Evolutionary conservation across 2,329 filamentous ascomycete species (phyloP), one percentile per base, ranked within the genome.

Genomic region (Akanthomyces dipterigenus): DNA sequence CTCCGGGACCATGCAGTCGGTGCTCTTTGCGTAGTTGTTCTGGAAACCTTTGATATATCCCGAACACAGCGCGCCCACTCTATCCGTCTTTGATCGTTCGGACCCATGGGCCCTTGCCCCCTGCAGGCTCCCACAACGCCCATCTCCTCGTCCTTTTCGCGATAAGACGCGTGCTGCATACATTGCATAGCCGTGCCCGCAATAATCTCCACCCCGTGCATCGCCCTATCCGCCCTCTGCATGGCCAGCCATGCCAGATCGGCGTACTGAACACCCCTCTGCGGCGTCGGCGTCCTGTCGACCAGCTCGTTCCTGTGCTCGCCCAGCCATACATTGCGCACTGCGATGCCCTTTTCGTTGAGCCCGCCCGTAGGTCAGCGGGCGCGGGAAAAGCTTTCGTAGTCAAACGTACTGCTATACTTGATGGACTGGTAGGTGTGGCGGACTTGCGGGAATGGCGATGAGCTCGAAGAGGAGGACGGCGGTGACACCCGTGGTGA

Each of bases 291-390:
- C 11, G 75, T 77, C 71, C 77, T 75, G 7, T 68, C 70, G 56
- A 73, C 70, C 1, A 78, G 67, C 40, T 77, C 75, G 11, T 70
- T 70, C 38, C 74, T 69, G 53, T 76, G 50, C 70, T 68, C 6
- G 76, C 73, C 75, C 75, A 77, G 6, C 77, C 73, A 55, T 78
- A 77, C 73, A 55, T 78, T 75, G 11, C 76, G 67, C 3, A 77
- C 75, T 38, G 72, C 71, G 20, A 77, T 70, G 31, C 76, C 74
- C 56, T 72, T 72, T 62, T 77, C 76, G 50, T 76, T 77, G 0
- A 78, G 65, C 12, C 76, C 75, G n/a, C 76, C n/a, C 76, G 61
- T 78, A 77, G 24, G 76, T 77, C 36, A 77, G 68, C 2, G 76
- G n/a, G 75, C 31, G 75, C 73, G 0, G 75, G 75, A 56, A 56